Evolutionary conservation across 208 protist species (phyloP).

Genomic region (Trypanosoma congolense): DNA sequence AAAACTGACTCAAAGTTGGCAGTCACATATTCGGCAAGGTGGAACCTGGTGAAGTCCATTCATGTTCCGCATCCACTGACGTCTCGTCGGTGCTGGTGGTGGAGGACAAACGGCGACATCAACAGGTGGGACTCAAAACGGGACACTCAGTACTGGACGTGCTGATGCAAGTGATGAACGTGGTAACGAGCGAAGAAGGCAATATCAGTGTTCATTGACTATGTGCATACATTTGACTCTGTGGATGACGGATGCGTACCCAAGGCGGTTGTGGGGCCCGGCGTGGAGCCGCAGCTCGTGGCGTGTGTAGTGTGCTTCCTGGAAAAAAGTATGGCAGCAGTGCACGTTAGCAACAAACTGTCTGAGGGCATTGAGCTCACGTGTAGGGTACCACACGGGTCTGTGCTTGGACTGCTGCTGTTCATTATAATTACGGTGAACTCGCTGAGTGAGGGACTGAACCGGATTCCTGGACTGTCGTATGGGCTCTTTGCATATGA

Average conservation of each 20-base stretch:
- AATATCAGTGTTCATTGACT: background rate
- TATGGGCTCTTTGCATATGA: too few species aligned
- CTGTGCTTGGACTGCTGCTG: background rate
- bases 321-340: background rate
- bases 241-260: background rate
- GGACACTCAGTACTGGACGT: background rate
- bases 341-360: background rate
- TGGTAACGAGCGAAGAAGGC: background rate
- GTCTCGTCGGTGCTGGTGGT: background rate
- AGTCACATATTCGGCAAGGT: background rate
- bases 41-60: constrained; percentile 5
- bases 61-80: constrained; percentile 1
- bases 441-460: constrained; percentile 1
- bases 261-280: background rate
- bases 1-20: background rate
- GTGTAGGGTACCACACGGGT: background rate
- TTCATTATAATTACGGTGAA: background rate
- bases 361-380: background rate
- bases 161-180: background rate
- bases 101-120: background rate
- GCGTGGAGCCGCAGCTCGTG: background rate
- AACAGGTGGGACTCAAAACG: constrained; percentile 7
- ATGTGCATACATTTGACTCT: background rate
- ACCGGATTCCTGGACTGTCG: too few species aligned
- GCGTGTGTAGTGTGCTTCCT: background rate